A percentile compares a stretch with the other conserved stretches of the same genome.
Conservation (phyloP, 78 protist genomes). For the Tieghemostelium lacteum region DNA sequence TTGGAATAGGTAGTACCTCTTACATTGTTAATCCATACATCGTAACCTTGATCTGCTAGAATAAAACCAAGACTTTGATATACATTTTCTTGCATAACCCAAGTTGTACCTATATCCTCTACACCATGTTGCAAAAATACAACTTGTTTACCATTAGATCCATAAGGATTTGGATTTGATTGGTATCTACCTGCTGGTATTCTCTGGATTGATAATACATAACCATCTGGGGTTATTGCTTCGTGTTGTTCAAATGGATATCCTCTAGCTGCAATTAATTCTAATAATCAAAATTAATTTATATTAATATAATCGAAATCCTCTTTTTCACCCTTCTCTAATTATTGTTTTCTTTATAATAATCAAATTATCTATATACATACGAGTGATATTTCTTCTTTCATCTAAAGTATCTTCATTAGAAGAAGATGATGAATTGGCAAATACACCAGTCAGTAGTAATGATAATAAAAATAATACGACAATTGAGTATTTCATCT, state of each 20-base stretch:
- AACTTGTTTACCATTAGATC: conserved; percentile 69
- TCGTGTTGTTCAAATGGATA: conserved; percentile 72
- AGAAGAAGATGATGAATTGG: too few relatives aligned
- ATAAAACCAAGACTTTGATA: conserved; percentile 75
- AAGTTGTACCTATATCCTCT: conserved; percentile 71
- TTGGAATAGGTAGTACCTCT: conserved; percentile 76
- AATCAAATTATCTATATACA: too few relatives aligned
- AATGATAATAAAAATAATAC: too few relatives aligned
- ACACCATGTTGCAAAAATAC: conserved; percentile 83
- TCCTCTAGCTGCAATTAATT: conserved; percentile 76
- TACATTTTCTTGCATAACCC: conserved; percentile 66
- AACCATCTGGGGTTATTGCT: conserved; percentile 78
- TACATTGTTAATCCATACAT: conserved; percentile 83
- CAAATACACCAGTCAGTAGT: too few relatives aligned
- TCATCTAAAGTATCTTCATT: too few relatives aligned
- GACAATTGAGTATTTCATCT: too few relatives aligned
- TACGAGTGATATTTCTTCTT: too few relatives aligned
- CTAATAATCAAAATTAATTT: neutral
- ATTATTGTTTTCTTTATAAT: too few relatives aligned
- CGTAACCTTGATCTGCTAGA: conserved; percentile 81
- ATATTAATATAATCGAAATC: too few relatives aligned
- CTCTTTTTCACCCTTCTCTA: too few relatives aligned
- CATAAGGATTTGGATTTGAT: conserved; percentile 60
- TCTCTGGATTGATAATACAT: conserved; percentile 64
- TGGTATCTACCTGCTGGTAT: conserved; percentile 71